Evolutionary conservation across 768 basidiomycete species (phyloP).

Genomic region (Termitomyces sp.): DNA sequence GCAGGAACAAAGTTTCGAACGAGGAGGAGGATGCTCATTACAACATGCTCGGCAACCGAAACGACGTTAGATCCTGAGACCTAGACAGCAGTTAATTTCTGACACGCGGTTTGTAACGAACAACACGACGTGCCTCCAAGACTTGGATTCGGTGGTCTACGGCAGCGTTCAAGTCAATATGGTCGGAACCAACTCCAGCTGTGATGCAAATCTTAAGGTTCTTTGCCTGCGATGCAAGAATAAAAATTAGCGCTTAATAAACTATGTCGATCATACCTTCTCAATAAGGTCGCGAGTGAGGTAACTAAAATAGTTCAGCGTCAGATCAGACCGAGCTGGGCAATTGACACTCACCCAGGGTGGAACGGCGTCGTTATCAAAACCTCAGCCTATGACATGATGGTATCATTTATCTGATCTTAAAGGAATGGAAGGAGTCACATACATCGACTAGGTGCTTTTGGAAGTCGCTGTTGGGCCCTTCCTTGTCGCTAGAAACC

Average conservation of each 20-base stretch:
- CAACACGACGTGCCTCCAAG: slow-evolving; percentile 44
- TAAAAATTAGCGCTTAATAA: background rate
- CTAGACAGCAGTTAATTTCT: slow-evolving; percentile 24
- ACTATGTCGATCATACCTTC: slow-evolving; percentile 40
- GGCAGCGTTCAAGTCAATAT: slow-evolving; percentile 86
- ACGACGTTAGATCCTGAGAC: slow-evolving; percentile 89
- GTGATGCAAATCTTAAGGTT: slow-evolving; percentile 90
- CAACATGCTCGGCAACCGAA: slow-evolving; percentile 87
- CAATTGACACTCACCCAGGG: slow-evolving; percentile 44
- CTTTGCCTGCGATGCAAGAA: slow-evolving; percentile 45
- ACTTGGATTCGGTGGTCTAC: slow-evolving; percentile 80
- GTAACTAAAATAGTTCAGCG: slow-evolving; percentile 38
- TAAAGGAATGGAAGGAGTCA: slow-evolving; percentile 6
- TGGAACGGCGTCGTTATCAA: slow-evolving; percentile 86
- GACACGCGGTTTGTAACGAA: background rate
- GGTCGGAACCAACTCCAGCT: slow-evolving; percentile 89
- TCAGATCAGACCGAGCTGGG: background rate
- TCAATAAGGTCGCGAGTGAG: slow-evolving; percentile 70
- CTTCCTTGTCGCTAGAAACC: slow-evolving; percentile 84
- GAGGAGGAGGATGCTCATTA: slow-evolving; percentile 88
- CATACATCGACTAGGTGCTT: slow-evolving; percentile 78
- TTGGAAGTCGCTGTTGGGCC: slow-evolving; percentile 75
- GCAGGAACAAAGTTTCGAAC: slow-evolving; percentile 89
- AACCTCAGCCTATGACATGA: slow-evolving; percentile 58
- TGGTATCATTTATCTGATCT: slow-evolving; percentile 6